Conservation (phyloP, 2,329 filamentous ascomycete species). For the Cladophialophora chaetospira region DNA sequence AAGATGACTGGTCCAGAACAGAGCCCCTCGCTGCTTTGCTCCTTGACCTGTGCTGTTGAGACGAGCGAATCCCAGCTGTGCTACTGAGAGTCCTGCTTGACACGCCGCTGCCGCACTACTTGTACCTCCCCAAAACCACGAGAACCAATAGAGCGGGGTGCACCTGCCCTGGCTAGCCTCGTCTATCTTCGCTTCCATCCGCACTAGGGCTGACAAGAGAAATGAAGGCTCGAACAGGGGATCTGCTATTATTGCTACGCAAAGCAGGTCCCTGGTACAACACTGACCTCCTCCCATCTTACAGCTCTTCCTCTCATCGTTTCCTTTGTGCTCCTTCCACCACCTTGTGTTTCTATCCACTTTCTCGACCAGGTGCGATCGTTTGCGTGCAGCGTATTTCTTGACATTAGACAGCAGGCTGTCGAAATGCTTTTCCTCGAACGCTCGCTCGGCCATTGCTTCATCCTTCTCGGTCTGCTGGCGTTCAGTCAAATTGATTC, state of each 20-base stretch:
- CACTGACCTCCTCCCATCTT: neutral
- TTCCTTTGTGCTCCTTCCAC: neutral
- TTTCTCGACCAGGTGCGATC: neutral
- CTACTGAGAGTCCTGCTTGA: neutral
- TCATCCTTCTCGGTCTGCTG: conserved; percentile 8
- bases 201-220: conserved; percentile 11
- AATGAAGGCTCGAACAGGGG: conserved; percentile 12
- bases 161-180: conserved; percentile 2
- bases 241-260: conserved; percentile 10
- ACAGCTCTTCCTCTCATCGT: neutral
- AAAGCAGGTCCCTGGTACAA: neutral
- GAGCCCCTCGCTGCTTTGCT: neutral
- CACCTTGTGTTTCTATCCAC: neutral
- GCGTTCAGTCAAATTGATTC: conserved; percentile 15
- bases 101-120: neutral
- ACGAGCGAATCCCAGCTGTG: neutral
- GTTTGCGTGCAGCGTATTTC: neutral
- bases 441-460: neutral
- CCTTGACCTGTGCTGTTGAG: neutral
- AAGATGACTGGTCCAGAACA: neutral
- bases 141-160: neutral
- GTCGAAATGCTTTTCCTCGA: conserved; percentile 8
- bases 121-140: neutral
- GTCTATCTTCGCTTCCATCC: neutral
- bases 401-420: conserved; percentile 9